These are phyloP conservation scores for Exophiala phaeomuriformis DNA, from an alignment of 2,329 filamentous ascomycete species.

Conservation along the genomic window DNA sequence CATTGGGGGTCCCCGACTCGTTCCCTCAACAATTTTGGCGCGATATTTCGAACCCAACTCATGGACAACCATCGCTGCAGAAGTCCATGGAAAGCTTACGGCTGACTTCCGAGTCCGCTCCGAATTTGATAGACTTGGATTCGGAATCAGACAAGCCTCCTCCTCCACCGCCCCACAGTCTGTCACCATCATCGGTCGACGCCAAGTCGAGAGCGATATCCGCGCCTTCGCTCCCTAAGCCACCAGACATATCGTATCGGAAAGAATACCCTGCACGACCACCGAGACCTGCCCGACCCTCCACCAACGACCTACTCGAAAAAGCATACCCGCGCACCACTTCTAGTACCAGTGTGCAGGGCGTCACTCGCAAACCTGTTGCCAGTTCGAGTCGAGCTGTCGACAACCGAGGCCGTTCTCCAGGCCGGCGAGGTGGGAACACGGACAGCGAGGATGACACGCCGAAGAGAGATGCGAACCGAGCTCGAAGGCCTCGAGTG, in stretches of 20 bases:
- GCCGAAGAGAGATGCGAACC: conserved; percentile 13
- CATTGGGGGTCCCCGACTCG: conserved; percentile 8
- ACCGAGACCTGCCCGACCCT: conserved; percentile 24
- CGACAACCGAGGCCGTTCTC: conserved; percentile 16
- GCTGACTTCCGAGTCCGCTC: conserved; percentile 11
- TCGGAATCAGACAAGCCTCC: conserved; percentile 19
- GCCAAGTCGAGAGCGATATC: conserved; percentile 16
- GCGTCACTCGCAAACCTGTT: conserved; percentile 31
- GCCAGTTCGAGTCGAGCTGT: conserved; percentile 25
- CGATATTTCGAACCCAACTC: conserved; percentile 8
- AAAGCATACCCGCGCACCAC: conserved; percentile 18
- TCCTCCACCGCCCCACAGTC: conserved; percentile 15
- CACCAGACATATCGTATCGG: conserved; percentile 39
- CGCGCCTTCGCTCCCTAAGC: conserved; percentile 16
- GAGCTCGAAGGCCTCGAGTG: conserved; percentile 16
- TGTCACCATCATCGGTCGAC: conserved; percentile 1
- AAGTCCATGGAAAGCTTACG: conserved; percentile 21
- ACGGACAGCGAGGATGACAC: conserved; percentile 34
- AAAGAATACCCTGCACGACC: conserved; percentile 43
- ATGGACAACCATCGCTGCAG: conserved; percentile 9
- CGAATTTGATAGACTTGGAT: conserved; percentile 20
- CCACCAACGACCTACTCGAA: conserved; percentile 21
- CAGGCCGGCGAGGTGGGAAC: conserved; percentile 21
- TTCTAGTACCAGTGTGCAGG: conserved; percentile 10
- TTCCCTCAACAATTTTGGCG: conserved; percentile 7